These are phyloP conservation scores for Pogostemon cablin DNA, from an alignment of 257 asterid species.

Conservation along the genomic window DNA sequence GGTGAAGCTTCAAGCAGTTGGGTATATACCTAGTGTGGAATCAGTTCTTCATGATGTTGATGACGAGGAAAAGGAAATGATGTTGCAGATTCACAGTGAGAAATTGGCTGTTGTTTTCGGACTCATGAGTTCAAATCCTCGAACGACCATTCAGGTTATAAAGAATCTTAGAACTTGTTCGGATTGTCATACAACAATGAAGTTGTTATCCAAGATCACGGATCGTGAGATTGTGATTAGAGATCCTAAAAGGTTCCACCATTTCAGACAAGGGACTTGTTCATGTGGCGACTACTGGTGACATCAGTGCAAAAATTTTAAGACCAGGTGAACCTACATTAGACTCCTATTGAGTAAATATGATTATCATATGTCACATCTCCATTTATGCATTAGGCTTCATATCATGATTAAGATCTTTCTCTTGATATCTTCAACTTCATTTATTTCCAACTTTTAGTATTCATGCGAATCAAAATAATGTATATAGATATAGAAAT, in stretches of 20 bases:
- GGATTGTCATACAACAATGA: conserved; percentile 73
- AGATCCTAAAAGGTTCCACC: conserved; percentile 93
- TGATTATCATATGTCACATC: too few relatives aligned
- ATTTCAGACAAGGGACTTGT: conserved; percentile 73
- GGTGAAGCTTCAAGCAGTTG: conserved; percentile 69
- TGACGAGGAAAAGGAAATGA: conserved; percentile 79
- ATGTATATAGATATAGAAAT: too few relatives aligned
- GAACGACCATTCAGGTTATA: conserved; percentile 69
- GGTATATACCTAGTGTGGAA: conserved; percentile 63
- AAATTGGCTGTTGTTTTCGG: conserved; percentile 92
- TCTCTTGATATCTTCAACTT: too few relatives aligned
- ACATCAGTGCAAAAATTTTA: too few relatives aligned
- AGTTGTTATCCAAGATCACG: conserved; percentile 67
- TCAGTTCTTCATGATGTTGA: conserved; percentile 85
- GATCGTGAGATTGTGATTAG: conserved; percentile 77
- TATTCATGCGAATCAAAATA: too few relatives aligned
- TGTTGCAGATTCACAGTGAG: conserved; percentile 74
- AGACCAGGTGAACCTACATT: too few relatives aligned
- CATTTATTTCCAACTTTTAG: too few relatives aligned
- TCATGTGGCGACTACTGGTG: conserved; percentile 95
- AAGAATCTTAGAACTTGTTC: conserved; percentile 86
- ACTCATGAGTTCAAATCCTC: conserved; percentile 68
- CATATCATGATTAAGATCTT: too few relatives aligned
- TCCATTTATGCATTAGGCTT: too few relatives aligned
- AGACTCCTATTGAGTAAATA: too few relatives aligned